Evolutionary conservation across 75 land plant genomes (phyloP).

Genomic region (Pinus albicaulis): DNA sequence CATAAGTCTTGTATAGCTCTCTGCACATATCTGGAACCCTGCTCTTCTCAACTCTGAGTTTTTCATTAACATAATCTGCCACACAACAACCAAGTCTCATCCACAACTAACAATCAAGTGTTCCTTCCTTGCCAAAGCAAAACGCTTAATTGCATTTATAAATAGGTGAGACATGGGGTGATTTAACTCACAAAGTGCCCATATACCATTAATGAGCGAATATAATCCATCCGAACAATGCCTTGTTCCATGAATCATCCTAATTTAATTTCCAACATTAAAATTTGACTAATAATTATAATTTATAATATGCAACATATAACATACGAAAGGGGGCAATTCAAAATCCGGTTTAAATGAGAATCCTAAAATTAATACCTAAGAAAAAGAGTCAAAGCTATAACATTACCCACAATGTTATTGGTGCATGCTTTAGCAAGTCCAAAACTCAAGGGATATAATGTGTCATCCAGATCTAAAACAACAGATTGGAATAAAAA

Average conservation of each 20-base stretch:
- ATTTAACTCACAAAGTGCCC: too few relatives aligned
- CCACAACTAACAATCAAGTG: neutral
- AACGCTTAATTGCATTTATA: neutral
- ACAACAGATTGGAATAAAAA: neutral
- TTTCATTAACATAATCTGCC: constrained; percentile 73
- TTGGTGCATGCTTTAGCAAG: constrained; percentile 61
- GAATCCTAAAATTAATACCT: neutral
- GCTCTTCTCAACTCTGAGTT: constrained; percentile 59
- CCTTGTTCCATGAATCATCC: too few relatives aligned
- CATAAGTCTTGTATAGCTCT: constrained; percentile 64
- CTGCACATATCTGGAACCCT: constrained; percentile 42
- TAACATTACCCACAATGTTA: constrained; percentile 60
- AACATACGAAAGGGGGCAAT: neutral
- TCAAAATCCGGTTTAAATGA: neutral
- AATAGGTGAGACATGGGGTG: too few relatives aligned
- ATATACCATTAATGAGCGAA: too few relatives aligned
- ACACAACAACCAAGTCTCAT: neutral
- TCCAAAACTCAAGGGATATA: constrained; percentile 69
- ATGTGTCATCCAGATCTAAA: constrained; percentile 79
- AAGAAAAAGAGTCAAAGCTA: neutral
- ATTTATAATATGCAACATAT: too few relatives aligned
- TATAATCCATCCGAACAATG: too few relatives aligned
- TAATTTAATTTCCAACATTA: too few relatives aligned
- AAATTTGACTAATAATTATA: too few relatives aligned
- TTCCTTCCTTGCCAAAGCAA: too few relatives aligned